Conservation (phyloP, 208 protist species). For the Vickermania ingenoplastis region DNA sequence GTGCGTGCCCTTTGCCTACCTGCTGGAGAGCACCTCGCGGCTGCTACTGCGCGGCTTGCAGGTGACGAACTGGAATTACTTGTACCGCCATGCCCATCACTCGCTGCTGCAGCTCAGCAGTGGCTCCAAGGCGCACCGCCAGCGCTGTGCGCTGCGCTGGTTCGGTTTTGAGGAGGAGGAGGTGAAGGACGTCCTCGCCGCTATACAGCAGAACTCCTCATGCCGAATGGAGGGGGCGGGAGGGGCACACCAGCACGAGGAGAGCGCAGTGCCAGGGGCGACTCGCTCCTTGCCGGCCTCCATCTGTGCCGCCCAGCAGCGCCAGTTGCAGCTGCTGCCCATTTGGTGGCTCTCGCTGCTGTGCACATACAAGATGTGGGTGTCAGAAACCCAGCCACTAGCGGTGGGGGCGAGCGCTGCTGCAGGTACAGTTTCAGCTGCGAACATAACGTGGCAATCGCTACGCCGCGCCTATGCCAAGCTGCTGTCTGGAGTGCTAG, state of each 20-base stretch:
- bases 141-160: not conserved
- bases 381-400: too few species aligned
- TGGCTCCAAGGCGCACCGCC: not conserved
- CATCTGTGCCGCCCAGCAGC: constrained; percentile 22
- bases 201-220: too few species aligned
- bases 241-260: too few species aligned
- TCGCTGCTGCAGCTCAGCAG: not conserved
- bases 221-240: too few species aligned
- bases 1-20: not conserved
- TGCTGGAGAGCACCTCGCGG: not conserved
- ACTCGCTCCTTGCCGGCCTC: not conserved
- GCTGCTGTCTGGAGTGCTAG: not conserved
- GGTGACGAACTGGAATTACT: not conserved
- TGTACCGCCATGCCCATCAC: not conserved
- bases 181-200: not conserved
- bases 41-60: not conserved
- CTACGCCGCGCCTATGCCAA: not conserved
- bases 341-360: constrained; percentile 38
- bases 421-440: too few species aligned
- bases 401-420: too few species aligned
- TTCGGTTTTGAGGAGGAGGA: not conserved
- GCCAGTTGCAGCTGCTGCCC: constrained; percentile 57
- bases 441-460: not conserved
- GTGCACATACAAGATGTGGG: not conserved
- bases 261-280: too few species aligned